A percentile compares a stretch with the other conserved stretches of the same genome.
phyloP scores from a whole-genome alignment of 176 grass and related monocot species.

The Aegilops umbellulata region DNA sequence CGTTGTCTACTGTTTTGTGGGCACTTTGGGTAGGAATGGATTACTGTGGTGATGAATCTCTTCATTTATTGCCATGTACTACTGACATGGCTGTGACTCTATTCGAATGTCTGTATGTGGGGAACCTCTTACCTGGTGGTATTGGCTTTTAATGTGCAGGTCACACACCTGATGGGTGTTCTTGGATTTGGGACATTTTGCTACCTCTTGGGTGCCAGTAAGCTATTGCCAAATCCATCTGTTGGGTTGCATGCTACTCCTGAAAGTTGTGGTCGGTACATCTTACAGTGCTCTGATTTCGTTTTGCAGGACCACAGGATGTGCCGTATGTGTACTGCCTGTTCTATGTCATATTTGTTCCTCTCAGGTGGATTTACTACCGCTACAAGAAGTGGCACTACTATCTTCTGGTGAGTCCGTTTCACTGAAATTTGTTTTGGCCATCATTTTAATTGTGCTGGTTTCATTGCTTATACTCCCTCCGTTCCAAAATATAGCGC shows the following conservation, averaged over 20 bases:
- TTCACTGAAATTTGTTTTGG: background rate
- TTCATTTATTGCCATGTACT: slow-evolving; percentile 30
- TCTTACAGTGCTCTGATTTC: slow-evolving; percentile 5
- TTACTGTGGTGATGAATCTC: background rate
- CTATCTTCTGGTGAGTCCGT: slow-evolving; percentile 73
- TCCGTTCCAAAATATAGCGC: too few species aligned
- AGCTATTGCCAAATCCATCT: slow-evolving; percentile 34
- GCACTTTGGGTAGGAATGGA: background rate
- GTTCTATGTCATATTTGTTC: slow-evolving; percentile 95
- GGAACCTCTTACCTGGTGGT: slow-evolving; percentile 26
- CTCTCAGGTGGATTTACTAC: slow-evolving; percentile 96
- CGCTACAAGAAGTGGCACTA: slow-evolving; percentile 99
- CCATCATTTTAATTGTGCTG: background rate
- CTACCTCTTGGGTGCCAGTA: slow-evolving; percentile 96
- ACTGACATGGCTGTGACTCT: slow-evolving; percentile 1
- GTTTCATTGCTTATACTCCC: background rate
- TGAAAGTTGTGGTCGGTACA: background rate
- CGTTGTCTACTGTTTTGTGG: background rate
- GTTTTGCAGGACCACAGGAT: slow-evolving; percentile 76
- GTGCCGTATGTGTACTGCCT: slow-evolving; percentile 86
- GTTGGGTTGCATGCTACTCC: background rate
- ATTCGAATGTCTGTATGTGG: background rate
- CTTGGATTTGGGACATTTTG: slow-evolving; percentile 97
- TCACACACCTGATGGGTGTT: slow-evolving; percentile 92
- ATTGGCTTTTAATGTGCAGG: slow-evolving; percentile 55